Base-by-base conservation (phyloP, 352 stramenopile species). In the Phytophthora tubulina region DNA sequence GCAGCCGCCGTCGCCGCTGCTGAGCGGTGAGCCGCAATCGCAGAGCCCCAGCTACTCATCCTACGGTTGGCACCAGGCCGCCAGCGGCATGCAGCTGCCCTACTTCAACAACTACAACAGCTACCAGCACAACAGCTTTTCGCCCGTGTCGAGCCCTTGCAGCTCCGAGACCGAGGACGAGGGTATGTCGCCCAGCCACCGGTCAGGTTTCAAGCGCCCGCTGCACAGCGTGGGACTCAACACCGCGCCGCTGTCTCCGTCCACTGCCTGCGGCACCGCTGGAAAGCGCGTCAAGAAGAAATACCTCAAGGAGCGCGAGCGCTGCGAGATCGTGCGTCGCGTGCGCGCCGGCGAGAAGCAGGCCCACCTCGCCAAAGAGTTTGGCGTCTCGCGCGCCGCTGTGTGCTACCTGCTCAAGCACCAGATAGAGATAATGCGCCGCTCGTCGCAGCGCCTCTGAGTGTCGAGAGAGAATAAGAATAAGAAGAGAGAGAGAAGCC, bases 401-500 rank as follows among this genome's bases (percentile, higher is more conserved):
- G 78, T 91, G 31, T 88, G 83, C 71, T 87, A 91, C 44, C 63
- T 88, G 62, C 72, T 89, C 41, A 91, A 91, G 75, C 75, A 91
- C 67, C 81, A 88, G 57, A 78, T 78, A 61, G 78, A 86, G 67
- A 90, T 88, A 59, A 74, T 90, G 70, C 76, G 79, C 42, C 79
- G 81, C 49, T 87, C 77, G 6, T 76, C 73, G 10, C 67, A 84
- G 55, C 71, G 67, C 31, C 63, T 84, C 39, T 86, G 68, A 73
- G 48, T 31, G 17, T 33, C 14, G 8, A 38, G 32, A 38, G 13
- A n/a, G n/a, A 9, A 21, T 21, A 21, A 21, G 21, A 21, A 21
- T 21, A 21, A 21, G 21, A 21, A 21, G 21, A 21, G 21, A 21
- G 21, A 21, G 21, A 57, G 21, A 14, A 46, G 21, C 32, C 51